phyloP scores from a whole-genome alignment of 306 rosid species.

The Rosa multiflora region DNA sequence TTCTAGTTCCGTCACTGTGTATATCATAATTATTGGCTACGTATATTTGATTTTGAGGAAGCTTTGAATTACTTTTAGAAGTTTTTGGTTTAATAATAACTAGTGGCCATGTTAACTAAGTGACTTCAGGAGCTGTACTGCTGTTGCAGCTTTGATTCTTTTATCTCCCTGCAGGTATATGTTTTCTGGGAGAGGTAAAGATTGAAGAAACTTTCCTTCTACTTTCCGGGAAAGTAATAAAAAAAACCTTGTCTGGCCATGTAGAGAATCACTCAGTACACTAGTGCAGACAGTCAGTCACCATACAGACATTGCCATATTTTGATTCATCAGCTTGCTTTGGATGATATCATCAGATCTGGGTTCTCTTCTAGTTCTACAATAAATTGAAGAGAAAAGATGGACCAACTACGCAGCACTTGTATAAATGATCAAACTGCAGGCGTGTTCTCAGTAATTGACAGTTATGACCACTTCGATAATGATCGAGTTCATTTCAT shows the following conservation, averaged over 20 bases:
- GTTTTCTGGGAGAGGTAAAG: not conserved
- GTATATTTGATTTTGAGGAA: not conserved
- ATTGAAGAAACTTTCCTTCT: not conserved
- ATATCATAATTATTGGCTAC: not conserved
- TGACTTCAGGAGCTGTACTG: slow-evolving; percentile 4
- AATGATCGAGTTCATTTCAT: not conserved
- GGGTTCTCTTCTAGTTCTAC: not conserved
- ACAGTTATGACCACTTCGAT: not conserved
- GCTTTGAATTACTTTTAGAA: not conserved
- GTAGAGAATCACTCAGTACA: not conserved
- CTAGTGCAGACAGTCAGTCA: not conserved
- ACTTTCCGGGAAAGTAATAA: not conserved
- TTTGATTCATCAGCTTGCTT: not conserved
- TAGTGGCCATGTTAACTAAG: not conserved
- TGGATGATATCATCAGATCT: not conserved
- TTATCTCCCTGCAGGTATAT: not conserved
- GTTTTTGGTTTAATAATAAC: not conserved
- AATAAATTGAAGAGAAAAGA: not conserved
- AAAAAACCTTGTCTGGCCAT: not conserved
- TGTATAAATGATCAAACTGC: not conserved
- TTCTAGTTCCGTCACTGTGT: not conserved
- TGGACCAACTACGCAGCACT: not conserved
- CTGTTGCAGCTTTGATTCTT: not conserved
- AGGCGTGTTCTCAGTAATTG: not conserved
- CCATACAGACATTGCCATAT: not conserved